phyloP scores from a whole-genome alignment of 2,329 filamentous ascomycete genomes.

The Ophiostoma himal-ulmi region DNA sequence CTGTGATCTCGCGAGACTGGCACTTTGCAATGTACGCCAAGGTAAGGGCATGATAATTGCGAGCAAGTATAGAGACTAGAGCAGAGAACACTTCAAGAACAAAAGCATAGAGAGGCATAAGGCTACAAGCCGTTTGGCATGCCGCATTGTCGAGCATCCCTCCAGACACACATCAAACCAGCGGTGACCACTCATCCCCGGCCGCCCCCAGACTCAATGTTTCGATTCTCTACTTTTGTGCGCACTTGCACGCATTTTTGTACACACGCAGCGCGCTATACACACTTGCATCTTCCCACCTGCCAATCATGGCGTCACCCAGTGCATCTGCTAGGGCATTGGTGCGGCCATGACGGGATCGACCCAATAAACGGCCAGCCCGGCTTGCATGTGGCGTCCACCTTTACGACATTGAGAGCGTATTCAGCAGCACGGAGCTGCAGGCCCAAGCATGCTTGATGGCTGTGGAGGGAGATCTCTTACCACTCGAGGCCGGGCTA shows the following conservation, averaged over 20 bases:
- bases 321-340: constrained; percentile 15
- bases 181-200: not conserved
- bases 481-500: not conserved
- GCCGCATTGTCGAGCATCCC: constrained; percentile 10
- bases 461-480: not conserved
- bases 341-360: constrained; percentile 21
- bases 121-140: not conserved
- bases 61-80: not conserved
- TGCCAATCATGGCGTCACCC: constrained; percentile 19
- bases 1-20: not conserved
- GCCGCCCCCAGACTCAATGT: not conserved
- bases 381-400: constrained; percentile 21
- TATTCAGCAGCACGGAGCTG: constrained; percentile 6
- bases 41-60: not conserved
- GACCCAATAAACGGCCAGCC: constrained; percentile 24
- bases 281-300: not conserved
- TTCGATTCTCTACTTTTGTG: constrained; percentile 10
- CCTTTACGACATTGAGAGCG: constrained; percentile 1
- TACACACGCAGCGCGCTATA: not conserved
- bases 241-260: not conserved
- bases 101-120: not conserved
- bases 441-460: not conserved
- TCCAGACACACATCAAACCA: constrained; percentile 13
- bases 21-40: not conserved
- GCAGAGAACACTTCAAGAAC: not conserved